A percentile compares a stretch with the other conserved stretches of the same genome.
Conservation (phyloP, 2,329 filamentous ascomycete species). For the Thelonectria rubi region DNA sequence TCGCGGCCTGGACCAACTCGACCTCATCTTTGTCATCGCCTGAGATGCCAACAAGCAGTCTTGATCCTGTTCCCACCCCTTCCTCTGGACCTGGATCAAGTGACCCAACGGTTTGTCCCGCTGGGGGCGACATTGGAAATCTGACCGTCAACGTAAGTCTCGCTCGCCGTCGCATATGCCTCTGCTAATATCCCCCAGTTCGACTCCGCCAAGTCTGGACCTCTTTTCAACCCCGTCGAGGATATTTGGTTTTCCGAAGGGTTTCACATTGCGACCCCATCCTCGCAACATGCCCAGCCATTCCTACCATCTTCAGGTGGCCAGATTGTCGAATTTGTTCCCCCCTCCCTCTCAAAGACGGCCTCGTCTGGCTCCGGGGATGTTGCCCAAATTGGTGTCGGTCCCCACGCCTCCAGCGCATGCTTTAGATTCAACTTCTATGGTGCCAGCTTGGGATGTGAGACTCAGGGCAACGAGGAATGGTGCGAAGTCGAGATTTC, state of each 20-base stretch:
- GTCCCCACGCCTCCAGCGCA: constrained; percentile 47
- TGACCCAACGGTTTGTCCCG: constrained; percentile 40
- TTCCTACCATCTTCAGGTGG: constrained; percentile 52
- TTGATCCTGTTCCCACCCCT: constrained; percentile 19
- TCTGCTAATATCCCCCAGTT: constrained; percentile 45
- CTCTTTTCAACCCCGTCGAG: constrained; percentile 51
- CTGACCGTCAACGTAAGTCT: constrained; percentile 50
- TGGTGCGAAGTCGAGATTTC: constrained; percentile 55
- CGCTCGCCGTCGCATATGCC: not conserved
- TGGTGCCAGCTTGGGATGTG: constrained; percentile 51
- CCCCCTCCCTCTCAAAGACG: constrained; percentile 46
- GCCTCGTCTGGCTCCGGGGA: constrained; percentile 43
- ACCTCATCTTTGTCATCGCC: constrained; percentile 35
- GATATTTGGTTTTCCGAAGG: constrained; percentile 55
- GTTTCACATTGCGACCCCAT: constrained; percentile 51
- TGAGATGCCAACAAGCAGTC: constrained; percentile 8
- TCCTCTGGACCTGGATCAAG: constrained; percentile 14
- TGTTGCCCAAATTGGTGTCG: constrained; percentile 52
- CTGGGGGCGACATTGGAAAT: constrained; percentile 49
- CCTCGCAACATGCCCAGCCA: constrained; percentile 44
- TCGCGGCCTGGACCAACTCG: constrained; percentile 45
- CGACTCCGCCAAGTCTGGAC: constrained; percentile 48
- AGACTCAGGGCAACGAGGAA: constrained; percentile 46
- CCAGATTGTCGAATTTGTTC: constrained; percentile 53
- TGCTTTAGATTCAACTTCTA: constrained; percentile 54